Conservation (phyloP, 208 protist species). For the Crithidia sp. region DNA sequence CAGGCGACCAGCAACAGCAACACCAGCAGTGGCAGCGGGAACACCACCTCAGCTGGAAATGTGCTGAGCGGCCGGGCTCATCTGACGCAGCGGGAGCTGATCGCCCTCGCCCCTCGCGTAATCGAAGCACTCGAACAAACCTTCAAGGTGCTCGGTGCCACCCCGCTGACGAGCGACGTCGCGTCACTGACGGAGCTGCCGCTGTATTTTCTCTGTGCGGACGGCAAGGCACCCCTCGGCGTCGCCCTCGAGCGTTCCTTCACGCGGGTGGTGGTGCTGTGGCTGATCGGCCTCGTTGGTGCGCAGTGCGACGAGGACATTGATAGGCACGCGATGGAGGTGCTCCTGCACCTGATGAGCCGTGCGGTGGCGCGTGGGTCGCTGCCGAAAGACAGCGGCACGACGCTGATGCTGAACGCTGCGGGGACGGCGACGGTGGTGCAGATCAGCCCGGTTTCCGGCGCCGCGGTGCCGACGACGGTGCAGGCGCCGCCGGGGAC, state of each 20-base stretch:
- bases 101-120: constrained; percentile 38
- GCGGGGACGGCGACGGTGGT: constrained; percentile 21
- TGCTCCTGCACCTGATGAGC: constrained; percentile 58
- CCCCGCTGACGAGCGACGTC: constrained; percentile 64
- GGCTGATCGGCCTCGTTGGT: constrained; percentile 49
- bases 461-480: constrained; percentile 11
- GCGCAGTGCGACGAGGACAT: constrained; percentile 72
- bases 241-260: constrained; percentile 45
- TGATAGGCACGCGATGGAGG: constrained; percentile 62
- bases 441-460: constrained; percentile 19
- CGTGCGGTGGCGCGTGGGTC: constrained; percentile 37
- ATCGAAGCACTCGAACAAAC: constrained; percentile 55
- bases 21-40: background rate
- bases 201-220: constrained; percentile 47
- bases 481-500: background rate
- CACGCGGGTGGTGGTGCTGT: constrained; percentile 57
- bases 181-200: constrained; percentile 69
- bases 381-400: constrained; percentile 44
- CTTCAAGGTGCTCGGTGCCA: constrained; percentile 53
- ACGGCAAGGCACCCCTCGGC: constrained; percentile 18
- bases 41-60: background rate
- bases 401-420: constrained; percentile 22
- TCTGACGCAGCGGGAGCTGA: constrained; percentile 40
- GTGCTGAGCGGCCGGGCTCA: constrained; percentile 18
- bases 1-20: background rate